Evolutionary conservation across 306 rosid genomes (phyloP).

Genomic region (Malus sieversii): DNA sequence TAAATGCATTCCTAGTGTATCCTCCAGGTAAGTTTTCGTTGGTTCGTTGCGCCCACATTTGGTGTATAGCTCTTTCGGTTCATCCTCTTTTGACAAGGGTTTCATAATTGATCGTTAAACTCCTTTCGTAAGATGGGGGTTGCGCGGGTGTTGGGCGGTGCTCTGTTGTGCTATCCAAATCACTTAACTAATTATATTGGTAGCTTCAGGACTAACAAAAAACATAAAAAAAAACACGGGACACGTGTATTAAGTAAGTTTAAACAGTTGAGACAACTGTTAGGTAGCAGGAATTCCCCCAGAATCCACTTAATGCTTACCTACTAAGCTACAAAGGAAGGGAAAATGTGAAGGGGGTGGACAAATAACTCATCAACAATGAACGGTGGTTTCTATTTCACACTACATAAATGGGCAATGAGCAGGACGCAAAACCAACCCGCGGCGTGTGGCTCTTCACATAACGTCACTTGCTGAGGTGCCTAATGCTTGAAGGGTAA

Average conservation of each 20-base stretch:
- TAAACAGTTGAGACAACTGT: neutral
- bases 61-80: no score
- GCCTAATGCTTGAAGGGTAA: constrained; percentile 13
- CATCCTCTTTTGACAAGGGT: no score
- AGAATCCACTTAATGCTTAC: neutral
- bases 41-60: no score
- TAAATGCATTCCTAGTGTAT: no score
- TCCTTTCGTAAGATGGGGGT: neutral
- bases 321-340: neutral
- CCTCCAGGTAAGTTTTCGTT: no score
- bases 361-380: neutral
- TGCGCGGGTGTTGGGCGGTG: neutral
- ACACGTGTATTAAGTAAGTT: neutral
- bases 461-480: constrained; percentile 59
- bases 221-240: neutral
- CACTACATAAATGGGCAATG: constrained; percentile 11
- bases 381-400: neutral
- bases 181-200: neutral
- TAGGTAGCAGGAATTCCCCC: neutral
- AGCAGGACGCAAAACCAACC: constrained; percentile 83
- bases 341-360: neutral
- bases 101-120: neutral
- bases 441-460: constrained; percentile 38
- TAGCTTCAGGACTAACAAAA: neutral
- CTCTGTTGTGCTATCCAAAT: no score